Base-by-base conservation (phyloP, 192 early-diverging fungal genomes). In the Kickxella alabastrina region DNA sequence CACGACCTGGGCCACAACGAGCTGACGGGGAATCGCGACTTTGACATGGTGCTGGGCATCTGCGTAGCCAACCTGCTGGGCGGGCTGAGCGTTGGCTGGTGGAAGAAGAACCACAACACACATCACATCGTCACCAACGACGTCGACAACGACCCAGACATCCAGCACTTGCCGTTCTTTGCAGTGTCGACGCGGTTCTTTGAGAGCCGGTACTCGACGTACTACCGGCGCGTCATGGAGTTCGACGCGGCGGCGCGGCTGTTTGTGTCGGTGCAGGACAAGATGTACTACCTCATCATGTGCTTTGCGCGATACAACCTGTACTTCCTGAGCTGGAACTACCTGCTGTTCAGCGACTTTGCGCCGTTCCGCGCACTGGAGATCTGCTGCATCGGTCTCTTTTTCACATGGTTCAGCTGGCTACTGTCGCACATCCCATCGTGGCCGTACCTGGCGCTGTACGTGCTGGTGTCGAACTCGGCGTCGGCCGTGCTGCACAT, bases 1-100 rank as follows among this genome's bases (percentile, higher is more conserved):
- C 95, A 98, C 64, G 95, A 98, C 62, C 83, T 91, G n/a, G 95
- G 92, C n/a, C 95, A 98, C 82, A 92, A 85, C 51, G 89, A 83
- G 14, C 88, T 98, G 53, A 87, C 89, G 0, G 87, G 89, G 66
- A 78, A 81, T 43, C 69, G 79, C 41, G 53, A 76, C 19, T 77
- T 85, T 19, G 95, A 98, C 64, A 81, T 82, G 68, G 62, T 81
- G 23, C 83, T 95, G 54, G 93, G 95, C 29, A 86, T 93, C 34
- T 72, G 84, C 27, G 72, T 95, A 29, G 92, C 82, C 0, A 79
- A 91, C 55, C 82, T 89, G 50, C 58, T 87, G 38, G 92, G 92
- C 52, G 95, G 95, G 15, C 82, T 98, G 22, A 86, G 83, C 46
- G 73, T 95, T 22, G 95, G 90, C 17, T 98, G 95, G 93, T 98